phyloP scores from a whole-genome alignment of 805 yeast species.

The Cyberlindnera mycetangii region DNA sequence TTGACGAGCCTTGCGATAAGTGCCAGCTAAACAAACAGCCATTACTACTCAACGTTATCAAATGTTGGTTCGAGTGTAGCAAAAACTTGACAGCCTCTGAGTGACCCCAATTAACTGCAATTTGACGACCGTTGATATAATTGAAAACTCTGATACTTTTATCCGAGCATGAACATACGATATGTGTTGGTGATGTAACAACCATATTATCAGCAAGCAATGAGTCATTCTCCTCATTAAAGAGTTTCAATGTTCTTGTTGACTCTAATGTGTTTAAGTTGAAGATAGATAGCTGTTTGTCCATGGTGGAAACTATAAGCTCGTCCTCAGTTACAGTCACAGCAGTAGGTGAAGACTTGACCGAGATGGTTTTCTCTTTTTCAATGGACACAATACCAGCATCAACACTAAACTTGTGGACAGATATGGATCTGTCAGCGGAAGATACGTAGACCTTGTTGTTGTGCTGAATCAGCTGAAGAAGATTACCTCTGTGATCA shows the following conservation, averaged over 20 bases:
- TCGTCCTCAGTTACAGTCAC: constrained; percentile 37
- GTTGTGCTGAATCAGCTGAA: constrained; percentile 33
- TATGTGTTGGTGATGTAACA: constrained; percentile 27
- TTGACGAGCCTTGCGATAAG: not conserved
- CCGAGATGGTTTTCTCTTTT: constrained; percentile 45
- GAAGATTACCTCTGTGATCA: constrained; percentile 52
- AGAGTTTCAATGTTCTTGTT: constrained; percentile 39
- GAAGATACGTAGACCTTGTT: constrained; percentile 49
- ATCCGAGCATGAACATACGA: constrained; percentile 50
- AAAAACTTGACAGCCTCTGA: constrained; percentile 46
- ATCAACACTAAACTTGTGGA: constrained; percentile 39
- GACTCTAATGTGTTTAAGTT: constrained; percentile 33
- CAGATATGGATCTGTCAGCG: constrained; percentile 56
- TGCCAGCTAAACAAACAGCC: constrained; percentile 56
- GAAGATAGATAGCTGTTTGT: constrained; percentile 44
- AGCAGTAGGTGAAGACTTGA: constrained; percentile 49
- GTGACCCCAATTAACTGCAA: constrained; percentile 59
- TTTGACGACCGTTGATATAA: constrained; percentile 41
- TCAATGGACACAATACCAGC: constrained; percentile 26
- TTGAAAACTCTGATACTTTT: constrained; percentile 53
- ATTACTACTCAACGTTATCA: constrained; percentile 46
- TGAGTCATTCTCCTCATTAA: constrained; percentile 41
- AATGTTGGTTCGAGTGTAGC: constrained; percentile 21
- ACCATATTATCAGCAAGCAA: constrained; percentile 44
- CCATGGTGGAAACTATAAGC: constrained; percentile 49